Percentiles rank a stretch among this genome's conserved stretches.
These are phyloP conservation scores for Salvia hispanica DNA, from an alignment of 257 asterid genomes.

Conservation along the genomic window DNA sequence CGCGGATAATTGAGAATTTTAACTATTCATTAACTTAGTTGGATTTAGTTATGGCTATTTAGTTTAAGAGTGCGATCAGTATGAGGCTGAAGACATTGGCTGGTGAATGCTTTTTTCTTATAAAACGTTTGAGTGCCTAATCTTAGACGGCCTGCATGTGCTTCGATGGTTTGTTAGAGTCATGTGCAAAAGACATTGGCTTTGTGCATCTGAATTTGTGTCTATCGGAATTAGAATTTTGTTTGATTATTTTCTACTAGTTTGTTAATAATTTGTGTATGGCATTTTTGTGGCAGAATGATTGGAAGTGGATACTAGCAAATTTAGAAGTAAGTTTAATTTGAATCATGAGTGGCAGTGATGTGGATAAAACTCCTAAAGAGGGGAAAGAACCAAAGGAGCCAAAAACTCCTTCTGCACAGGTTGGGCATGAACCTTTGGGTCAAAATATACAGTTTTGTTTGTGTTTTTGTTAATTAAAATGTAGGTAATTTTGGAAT, in stretches of 20 bases:
- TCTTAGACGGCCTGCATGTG: slow-evolving; percentile 18
- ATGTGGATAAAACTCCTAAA: slow-evolving; percentile 76
- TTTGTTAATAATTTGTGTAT: slow-evolving; percentile 3
- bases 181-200: neutral
- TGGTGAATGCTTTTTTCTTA: slow-evolving; percentile 17
- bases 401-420: slow-evolving; percentile 63
- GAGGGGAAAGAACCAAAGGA: slow-evolving; percentile 83
- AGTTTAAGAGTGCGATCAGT: slow-evolving; percentile 10
- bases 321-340: slow-evolving; percentile 34
- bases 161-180: slow-evolving; percentile 5
- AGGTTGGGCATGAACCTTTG: slow-evolving; percentile 39
- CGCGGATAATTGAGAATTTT: neutral
- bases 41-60: slow-evolving; percentile 6
- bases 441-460: neutral
- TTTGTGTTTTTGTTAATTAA: neutral
- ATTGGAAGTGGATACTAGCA: slow-evolving; percentile 31
- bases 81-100: slow-evolving; percentile 1
- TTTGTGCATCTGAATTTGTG: slow-evolving; percentile 17
- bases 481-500: slow-evolving; percentile 10
- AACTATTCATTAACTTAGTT: slow-evolving; percentile 10
- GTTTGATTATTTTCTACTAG: neutral
- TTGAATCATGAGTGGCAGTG: slow-evolving; percentile 74
- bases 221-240: slow-evolving; percentile 10
- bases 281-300: slow-evolving; percentile 46
- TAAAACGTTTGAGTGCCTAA: slow-evolving; percentile 1